Conservation (phyloP, 2,329 filamentous ascomycete genomes). For the Cryoendolithus antarcticus region DNA sequence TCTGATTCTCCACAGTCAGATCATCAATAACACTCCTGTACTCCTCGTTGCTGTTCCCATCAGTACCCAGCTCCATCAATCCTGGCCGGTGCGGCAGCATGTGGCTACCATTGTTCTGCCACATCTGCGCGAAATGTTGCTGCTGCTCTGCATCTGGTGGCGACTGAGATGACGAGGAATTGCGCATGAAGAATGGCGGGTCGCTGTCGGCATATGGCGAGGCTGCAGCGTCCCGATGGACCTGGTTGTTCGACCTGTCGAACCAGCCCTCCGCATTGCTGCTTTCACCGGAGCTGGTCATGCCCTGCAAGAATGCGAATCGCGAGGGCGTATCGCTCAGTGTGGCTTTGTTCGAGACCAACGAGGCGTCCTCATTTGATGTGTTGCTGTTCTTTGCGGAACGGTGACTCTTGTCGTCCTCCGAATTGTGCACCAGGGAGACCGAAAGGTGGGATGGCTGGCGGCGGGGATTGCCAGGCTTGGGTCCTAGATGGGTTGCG, state of each 20-base stretch:
- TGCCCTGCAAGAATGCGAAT: slow-evolving; percentile 24
- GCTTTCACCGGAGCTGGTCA: slow-evolving; percentile 37
- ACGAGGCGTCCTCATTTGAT: not conserved
- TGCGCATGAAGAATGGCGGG: slow-evolving; percentile 29
- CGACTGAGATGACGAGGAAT: slow-evolving; percentile 28
- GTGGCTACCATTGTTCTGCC: slow-evolving; percentile 3
- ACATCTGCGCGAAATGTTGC: slow-evolving; percentile 5
- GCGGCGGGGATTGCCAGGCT: too few species aligned
- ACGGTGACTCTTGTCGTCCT: too few species aligned
- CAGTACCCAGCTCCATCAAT: slow-evolving; percentile 31
- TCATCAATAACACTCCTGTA: slow-evolving; percentile 79
- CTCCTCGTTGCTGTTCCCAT: slow-evolving; percentile 56
- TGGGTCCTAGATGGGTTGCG: too few species aligned
- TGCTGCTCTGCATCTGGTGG: slow-evolving; percentile 23
- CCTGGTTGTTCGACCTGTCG: slow-evolving; percentile 38
- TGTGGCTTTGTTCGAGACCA: slow-evolving; percentile 5
- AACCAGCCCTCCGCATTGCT: slow-evolving; percentile 42
- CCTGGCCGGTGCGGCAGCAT: slow-evolving; percentile 16
- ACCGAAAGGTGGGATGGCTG: too few species aligned
- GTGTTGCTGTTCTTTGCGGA: not conserved
- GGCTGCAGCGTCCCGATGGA: slow-evolving; percentile 22
- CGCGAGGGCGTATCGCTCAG: slow-evolving; percentile 27
- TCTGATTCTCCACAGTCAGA: slow-evolving; percentile 71
- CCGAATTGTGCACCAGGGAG: too few species aligned
- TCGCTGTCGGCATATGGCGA: slow-evolving; percentile 30